Percentiles rank a stretch among this genome's conserved stretches.
phyloP scores from a whole-genome alignment of 1,284 basidiomycete genomes.

The Tilletia setariae region DNA sequence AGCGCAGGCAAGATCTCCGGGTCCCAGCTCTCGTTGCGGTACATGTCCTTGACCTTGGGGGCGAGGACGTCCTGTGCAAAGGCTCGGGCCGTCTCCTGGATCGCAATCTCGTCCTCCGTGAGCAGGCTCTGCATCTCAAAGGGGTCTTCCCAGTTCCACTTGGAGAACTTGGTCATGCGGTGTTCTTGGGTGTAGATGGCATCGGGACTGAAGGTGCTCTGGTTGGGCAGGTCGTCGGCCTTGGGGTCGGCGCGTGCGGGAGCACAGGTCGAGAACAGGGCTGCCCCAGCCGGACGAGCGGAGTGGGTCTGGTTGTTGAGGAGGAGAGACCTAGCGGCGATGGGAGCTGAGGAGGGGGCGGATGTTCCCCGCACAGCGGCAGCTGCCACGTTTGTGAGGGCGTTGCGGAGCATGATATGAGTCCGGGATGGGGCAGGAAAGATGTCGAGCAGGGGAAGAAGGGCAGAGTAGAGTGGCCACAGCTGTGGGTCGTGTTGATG shows the following conservation, averaged over 20 bases:
- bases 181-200: constrained; percentile 13
- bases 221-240: constrained; percentile 20
- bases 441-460: not conserved
- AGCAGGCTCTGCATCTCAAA: constrained; percentile 56
- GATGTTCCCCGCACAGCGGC: not conserved
- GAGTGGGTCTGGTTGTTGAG: not conserved
- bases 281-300: not conserved
- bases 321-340: not conserved
- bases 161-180: constrained; percentile 55
- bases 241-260: constrained; percentile 2
- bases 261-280: constrained; percentile 16
- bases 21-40: constrained; percentile 84
- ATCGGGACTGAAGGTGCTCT: constrained; percentile 25
- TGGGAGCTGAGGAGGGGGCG: not conserved
- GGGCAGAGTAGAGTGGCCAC: not conserved
- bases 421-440: not conserved
- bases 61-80: constrained; percentile 83
- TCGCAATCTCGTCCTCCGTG: constrained; percentile 84
- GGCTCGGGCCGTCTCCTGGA: constrained; percentile 76
- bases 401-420: constrained; percentile 3
- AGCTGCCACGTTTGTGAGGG: not conserved
- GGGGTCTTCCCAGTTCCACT: constrained; percentile 68
- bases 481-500: no score
- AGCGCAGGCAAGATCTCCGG: constrained; percentile 76
- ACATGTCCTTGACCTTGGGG: constrained; percentile 79